Evolutionary conservation across 2,329 filamentous ascomycete genomes (phyloP), one percentile per base, ranked within the genome.

Genomic region (Tolypocladium pustulatum): DNA sequence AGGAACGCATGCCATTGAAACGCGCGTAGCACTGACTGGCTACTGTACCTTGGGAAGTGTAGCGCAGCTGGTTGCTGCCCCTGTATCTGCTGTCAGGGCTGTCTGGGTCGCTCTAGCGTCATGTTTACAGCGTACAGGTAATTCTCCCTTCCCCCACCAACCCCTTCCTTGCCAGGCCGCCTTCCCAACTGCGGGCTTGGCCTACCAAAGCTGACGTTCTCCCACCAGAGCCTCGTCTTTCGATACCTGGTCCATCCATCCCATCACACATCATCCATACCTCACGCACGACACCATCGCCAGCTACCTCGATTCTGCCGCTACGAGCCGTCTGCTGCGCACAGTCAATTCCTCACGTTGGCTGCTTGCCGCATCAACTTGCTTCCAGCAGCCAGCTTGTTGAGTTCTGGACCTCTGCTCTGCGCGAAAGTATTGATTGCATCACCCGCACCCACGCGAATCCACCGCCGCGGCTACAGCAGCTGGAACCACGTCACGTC

Each of bases 401-500:
- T 54, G 46, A 38, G 49, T 32, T 32, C 40, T 32, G 54, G 56
- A 49, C 43, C 55, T 41, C 54, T 53, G 51, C 54, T 60, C 58
- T 59, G 60, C 54, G 59, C 59, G 57, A 55, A 57, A 52, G 37
- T 37, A 57, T 37, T 58, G 63, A 67, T 68, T 68, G 66, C 67
- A 68, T 68, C 67, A 66, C 65, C 61, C 57, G 38, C 57, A 59
- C 57, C 62, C 67, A 64, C 63, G 65, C 67, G 63, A 66, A 41
- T 66, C 66, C 62, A 63, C 62, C 61, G 56, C 61, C 46, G 56
- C 56, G 37, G 56, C 37, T 32, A 25, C 49, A 32, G 51, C 38
- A 55, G 57, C 25, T 41, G 20, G 38, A 34, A 37, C 51, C 55
- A 22, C 38, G 38, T 15, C 55, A 22, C 38, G 38, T 15, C 54